Evolutionary conservation across 2,329 filamentous ascomycete genomes (phyloP), one percentile per base, ranked within the genome.

Genomic region (Penicillium sp.): DNA sequence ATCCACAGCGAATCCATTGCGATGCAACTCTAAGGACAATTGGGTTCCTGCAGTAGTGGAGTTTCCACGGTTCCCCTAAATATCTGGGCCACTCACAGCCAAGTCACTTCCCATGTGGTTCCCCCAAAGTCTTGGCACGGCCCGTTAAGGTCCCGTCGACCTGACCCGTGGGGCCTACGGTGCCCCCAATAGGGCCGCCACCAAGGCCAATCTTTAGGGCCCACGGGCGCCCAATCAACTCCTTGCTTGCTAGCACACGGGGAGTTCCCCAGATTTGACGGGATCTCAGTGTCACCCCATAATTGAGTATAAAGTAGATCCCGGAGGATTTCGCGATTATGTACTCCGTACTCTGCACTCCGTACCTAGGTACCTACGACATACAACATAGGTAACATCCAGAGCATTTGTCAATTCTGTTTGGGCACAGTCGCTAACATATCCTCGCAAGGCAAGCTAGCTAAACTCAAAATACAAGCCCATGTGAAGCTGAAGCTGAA

Each of bases 1-100:
- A 38, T 19, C 17, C 17, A 19, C 38, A 22, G 13, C 10, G 24
- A 42, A 42, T 31, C 26, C 10, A 32, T 7, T 42, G 19, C 40
- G 37, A 26, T 19, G n/a, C 55, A 59, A 60, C 57, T 60, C 55
- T 59, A 58, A 60, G 49, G 24, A 40, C 45, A 54, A 51, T 60
- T 57, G 54, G 52, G 53, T 60, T 58, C 52, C 47, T 51, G 44
- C 51, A 37, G 39, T 53, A 52, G 53, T 45, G 26, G 22, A 6
- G 26, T 13, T 19, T 19, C 17, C 17, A 19, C 17, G 17, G 17
- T 19, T 19, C 19, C 13, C 4, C 40, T 13, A 6, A 12, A 19
- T n/a, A n/a, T 3, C 12, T 38, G 17, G 17, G 37, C 58, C 58
- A 60, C 13, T 60, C 49, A 60, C 19, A 45, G 48, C 22, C 29